These are phyloP conservation scores for Corymbia calophylla DNA, from an alignment of 441 rosid species.

Conservation along the genomic window DNA sequence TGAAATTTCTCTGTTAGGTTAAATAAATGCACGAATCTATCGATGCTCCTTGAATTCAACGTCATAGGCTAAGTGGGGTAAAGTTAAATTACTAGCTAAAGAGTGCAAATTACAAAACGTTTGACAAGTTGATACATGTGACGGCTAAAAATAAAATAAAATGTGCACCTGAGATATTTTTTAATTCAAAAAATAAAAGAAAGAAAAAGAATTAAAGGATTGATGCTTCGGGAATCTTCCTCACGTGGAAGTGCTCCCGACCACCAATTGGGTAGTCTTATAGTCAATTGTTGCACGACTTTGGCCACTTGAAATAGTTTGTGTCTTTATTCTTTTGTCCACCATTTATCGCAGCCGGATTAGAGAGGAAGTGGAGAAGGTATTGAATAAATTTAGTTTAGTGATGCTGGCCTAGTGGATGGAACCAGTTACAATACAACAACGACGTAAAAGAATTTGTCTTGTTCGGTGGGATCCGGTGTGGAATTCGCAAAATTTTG, in stretches of 20 bases:
- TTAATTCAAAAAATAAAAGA: not conserved
- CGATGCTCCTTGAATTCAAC: not conserved
- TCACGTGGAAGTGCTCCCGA: not conserved
- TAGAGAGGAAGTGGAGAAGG: not conserved
- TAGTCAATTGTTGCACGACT: not conserved
- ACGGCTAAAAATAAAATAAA: not conserved
- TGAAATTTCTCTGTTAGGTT: not conserved
- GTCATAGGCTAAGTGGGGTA: not conserved
- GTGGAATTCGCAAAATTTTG: not conserved
- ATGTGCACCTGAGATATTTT: not conserved
- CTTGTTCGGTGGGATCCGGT: not conserved
- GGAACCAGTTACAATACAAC: not conserved
- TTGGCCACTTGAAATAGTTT: not conserved
- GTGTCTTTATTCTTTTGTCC: not conserved
- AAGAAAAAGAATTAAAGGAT: not conserved
- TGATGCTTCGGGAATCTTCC: not conserved
- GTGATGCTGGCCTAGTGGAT: not conserved
- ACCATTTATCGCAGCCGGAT: not conserved
- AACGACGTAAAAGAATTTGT: not conserved
- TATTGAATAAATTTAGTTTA: not conserved
- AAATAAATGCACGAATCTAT: not conserved
- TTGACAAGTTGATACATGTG: not conserved
- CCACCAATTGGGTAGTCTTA: not conserved
- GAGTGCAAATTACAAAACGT: not conserved
- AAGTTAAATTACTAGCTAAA: not conserved